Evolutionary conservation across 208 protist species (phyloP), one percentile per base, ranked within the genome.

Genomic region (Balamuthia mandrillaris): DNA sequence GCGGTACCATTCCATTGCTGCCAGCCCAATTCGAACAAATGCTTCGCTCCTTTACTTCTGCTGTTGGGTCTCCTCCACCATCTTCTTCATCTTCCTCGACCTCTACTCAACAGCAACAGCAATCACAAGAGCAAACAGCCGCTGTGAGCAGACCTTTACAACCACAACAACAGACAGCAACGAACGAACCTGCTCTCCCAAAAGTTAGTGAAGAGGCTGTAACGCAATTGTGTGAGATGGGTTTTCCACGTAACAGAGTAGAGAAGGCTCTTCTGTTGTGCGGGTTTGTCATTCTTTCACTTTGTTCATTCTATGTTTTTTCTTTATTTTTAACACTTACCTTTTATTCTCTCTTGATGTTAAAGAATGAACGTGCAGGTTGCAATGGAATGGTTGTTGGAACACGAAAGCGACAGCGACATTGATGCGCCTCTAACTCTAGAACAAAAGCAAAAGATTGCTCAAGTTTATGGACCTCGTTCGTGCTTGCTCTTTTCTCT

Each of bases 291-390:
- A 31, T 31, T 2, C 27, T 65, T 14, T 31, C 27, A 60, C 14
- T 60, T 27, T 27, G 6, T 4, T 3, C 24, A 5, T 21, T 21
- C 3, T 52, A 52, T 10, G 3, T 27, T 27, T 4, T 4, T 21
- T 33, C 31, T 4, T 21, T 60, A 27, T 27, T 16, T 21, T 60
- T 5, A 21, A 7, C 52, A n/a, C 24, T 33, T 6, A 9, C 52
- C 31, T 6, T 9, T 29, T 6, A n/a, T 61, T 6, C 52, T 61
- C 7, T 14, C 52, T 1, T 3, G 1, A 7, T 18, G 52, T 27
- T 60, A 29, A n/a, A 75, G 65, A 44, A 75, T 75, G 65, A 75
- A 75, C 65, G 24, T 75, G 24, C 41, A 75, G 42, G 65, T 33
- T 0, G 65, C 65, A 3, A 75, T 75, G 65, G 65, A 75, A 27